Evolutionary conservation across 371 early-diverging fungal genomes (phyloP), one percentile per base, ranked within the genome.

Genomic region (Haplosporangium sp.): DNA sequence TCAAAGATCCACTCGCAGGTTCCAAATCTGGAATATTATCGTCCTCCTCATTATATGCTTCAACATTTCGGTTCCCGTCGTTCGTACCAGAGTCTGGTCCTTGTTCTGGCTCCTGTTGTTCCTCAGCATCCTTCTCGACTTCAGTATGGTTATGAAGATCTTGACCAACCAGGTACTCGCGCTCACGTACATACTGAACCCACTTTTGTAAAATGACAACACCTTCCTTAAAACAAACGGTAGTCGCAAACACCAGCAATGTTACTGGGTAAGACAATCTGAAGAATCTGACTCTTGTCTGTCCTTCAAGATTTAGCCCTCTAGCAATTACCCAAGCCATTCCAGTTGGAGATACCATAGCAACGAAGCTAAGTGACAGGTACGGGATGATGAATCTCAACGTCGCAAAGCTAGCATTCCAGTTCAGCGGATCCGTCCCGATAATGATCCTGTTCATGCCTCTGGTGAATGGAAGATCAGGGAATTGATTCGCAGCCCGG

Each of bases 141-240:
- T 69, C 86, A 34, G 77, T 84, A 48, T 91, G 71, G 64, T 93
- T 93, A 74, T 91, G 92, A 53, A 93, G 77, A 63, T 84, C 86
- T 37, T 84, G 84, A 13, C 93, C 93, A 35, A 90, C 84, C 45
- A 92, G 69, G 67, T 93, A 93, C 55, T 85, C 86, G 34, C 89
- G 89, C 48, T 93, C 91, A 45, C 91, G 86, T 15, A 92, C 86
- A 15, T 82, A 69, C 11, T 87, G 84, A 7, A 85, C 79, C 87
- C 91, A 88, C 9, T 72, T 67, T 20, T 71, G 77, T 48, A 90
- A 65, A 50, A 84, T 67, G 3, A 76, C 56, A 6, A 78, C 72
- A 9, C 85, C 58, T 59, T 76, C 83, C 53, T 82, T 84, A 2
- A 83, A 64, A 11, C 74, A 72, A 42, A 73, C 83, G 19, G 64